phyloP scores from a whole-genome alignment of 1,139 yeast genomes.

The Kurtzmaniella natalensis region DNA sequence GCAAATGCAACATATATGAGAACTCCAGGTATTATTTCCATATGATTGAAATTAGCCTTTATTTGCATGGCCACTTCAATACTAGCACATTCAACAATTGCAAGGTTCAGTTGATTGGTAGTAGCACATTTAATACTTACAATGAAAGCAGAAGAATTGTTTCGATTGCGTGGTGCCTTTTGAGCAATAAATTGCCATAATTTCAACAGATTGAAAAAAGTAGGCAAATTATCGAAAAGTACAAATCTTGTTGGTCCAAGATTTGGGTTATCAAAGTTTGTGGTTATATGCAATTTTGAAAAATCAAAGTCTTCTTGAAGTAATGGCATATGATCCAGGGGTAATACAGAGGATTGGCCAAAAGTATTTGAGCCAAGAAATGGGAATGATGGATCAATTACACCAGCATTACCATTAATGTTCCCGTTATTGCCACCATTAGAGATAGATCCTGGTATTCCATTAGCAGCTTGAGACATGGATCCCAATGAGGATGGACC shows the following conservation, averaged over 20 bases:
- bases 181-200: slow-evolving; percentile 31
- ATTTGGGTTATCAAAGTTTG: slow-evolving; percentile 63
- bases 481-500: slow-evolving; percentile 3
- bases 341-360: slow-evolving; percentile 5
- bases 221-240: slow-evolving; percentile 74
- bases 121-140: slow-evolving; percentile 50
- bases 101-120: slow-evolving; percentile 41
- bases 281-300: slow-evolving; percentile 37
- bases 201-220: slow-evolving; percentile 32
- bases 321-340: slow-evolving; percentile 22
- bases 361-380: slow-evolving; percentile 1
- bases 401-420: background rate
- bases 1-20: slow-evolving; percentile 67
- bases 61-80: slow-evolving; percentile 77
- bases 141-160: slow-evolving; percentile 16
- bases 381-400: no score
- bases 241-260: slow-evolving; percentile 76
- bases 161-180: slow-evolving; percentile 22
- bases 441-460: slow-evolving; percentile 13
- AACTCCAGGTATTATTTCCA: slow-evolving; percentile 74
- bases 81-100: slow-evolving; percentile 68
- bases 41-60: slow-evolving; percentile 70
- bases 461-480: slow-evolving; percentile 7
- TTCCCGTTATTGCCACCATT: slow-evolving; percentile 2
- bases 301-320: slow-evolving; percentile 56